Evolutionary conservation across 306 rosid species (phyloP).

Genomic region (Corylus avellana): DNA sequence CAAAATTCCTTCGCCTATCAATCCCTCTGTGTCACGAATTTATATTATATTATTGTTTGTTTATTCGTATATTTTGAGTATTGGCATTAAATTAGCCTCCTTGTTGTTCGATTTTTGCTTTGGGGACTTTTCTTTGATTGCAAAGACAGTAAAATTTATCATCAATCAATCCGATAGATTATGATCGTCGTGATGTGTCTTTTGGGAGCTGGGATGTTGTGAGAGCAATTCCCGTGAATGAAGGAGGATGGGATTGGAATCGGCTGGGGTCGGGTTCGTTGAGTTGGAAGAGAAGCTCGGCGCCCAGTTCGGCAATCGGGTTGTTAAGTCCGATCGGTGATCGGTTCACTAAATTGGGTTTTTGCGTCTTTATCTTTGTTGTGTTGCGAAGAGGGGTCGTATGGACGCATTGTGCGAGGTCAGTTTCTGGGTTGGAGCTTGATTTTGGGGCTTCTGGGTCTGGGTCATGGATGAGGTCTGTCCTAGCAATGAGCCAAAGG

Average conservation of each 20-base stretch:
- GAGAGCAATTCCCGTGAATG: conserved; percentile 1
- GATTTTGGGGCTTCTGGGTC: conserved; percentile 42
- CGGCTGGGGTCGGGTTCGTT: conserved; percentile 4
- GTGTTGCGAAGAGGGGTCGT: neutral
- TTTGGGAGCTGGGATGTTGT: neutral
- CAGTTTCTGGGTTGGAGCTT: conserved; percentile 45
- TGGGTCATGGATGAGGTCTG: conserved; percentile 78
- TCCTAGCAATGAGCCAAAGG: conserved; percentile 48
- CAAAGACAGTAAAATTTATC: neutral
- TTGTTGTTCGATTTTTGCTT: neutral
- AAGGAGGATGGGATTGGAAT: conserved; percentile 15
- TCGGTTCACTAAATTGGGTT: neutral
- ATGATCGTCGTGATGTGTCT: neutral
- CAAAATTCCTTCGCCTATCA: neutral
- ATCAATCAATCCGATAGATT: conserved; percentile 4
- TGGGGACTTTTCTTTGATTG: neutral
- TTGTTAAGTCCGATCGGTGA: neutral
- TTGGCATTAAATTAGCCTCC: neutral
- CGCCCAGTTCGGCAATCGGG: neutral
- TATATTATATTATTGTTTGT: neutral
- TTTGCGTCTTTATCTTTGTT: neutral
- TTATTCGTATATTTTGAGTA: neutral
- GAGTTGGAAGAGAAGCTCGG: conserved; percentile 5
- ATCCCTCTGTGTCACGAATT: neutral
- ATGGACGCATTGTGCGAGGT: conserved; percentile 45